Evolutionary conservation across 495 filamentous ascomycete species (phyloP), one percentile per base, ranked within the genome.

Genomic region (Xylaria bambusicola): DNA sequence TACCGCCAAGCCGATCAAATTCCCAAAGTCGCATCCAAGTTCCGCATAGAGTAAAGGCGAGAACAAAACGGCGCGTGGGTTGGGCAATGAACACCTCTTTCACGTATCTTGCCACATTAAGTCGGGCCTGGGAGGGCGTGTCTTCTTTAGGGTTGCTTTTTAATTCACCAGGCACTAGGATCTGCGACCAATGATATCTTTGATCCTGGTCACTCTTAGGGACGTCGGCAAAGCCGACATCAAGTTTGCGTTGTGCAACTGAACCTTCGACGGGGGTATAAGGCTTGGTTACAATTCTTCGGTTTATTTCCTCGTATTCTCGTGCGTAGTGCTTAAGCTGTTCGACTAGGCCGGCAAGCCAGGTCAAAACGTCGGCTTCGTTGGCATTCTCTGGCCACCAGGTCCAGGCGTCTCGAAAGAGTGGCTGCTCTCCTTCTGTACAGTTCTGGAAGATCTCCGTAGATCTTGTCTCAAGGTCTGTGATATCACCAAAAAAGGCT

Each of bases 1-100:
- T 73, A 1, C 64, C 76, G 36, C 79, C 77, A 17, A 77, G 60
- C 46, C 77, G 70, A 66, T 84, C 76, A 68, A 83, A 84, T 50
- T 59, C 65, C 72, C 68, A 78, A 54, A 74, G 51, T n/a, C 67
- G 65, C 67, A 75, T 72, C 7, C 67, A 33, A 63, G 64, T 63
- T 49, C 68, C 63, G 35, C 62, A 71, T 24, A 82, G 41, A 6
- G 78, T 80, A 61, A 83, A 81, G 17, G 70, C 73, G 38, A 82
- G 60, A 20, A 77, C 73, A 59, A 78, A 82, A n/a, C n/a, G n/a
- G n/a, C n/a, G n/a, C n/a, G n/a, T n/a, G n/a, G n/a, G n/a, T n/a
- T n/a, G n/a, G n/a, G n/a, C n/a, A n/a, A n/a, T n/a, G n/a, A n/a
- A n/a, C n/a, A n/a, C n/a, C n/a, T n/a, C n/a, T n/a, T n/a, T n/a